These are phyloP conservation scores for Penicillium crystallinum DNA, from an alignment of 495 filamentous ascomycete genomes.

Conservation along the genomic window DNA sequence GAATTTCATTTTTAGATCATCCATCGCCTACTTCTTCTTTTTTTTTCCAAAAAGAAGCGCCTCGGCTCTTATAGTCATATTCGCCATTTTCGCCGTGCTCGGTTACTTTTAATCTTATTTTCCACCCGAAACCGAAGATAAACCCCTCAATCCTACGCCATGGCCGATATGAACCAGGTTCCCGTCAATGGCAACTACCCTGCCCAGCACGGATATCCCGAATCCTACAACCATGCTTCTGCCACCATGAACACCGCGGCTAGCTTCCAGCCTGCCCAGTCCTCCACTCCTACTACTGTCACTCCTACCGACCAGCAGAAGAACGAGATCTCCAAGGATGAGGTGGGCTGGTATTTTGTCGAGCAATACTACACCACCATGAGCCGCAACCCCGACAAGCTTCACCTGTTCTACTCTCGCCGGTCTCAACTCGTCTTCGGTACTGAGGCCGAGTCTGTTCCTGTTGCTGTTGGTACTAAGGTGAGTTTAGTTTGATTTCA, in stretches of 20 bases:
- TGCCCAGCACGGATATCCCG: slow-evolving; percentile 38
- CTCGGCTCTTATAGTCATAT: neutral
- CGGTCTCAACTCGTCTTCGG: slow-evolving; percentile 78
- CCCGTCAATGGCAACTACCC: slow-evolving; percentile 45
- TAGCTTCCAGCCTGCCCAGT: slow-evolving; percentile 44
- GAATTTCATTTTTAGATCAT: slow-evolving; percentile 13
- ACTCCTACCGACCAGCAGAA: slow-evolving; percentile 38
- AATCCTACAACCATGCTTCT: slow-evolving; percentile 35
- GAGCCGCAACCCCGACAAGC: slow-evolving; percentile 87
- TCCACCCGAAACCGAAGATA: slow-evolving; percentile 9
- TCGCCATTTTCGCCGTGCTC: slow-evolving; percentile 8
- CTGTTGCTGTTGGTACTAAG: slow-evolving; percentile 76
- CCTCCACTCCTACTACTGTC: slow-evolving; percentile 39
- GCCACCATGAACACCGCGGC: slow-evolving; percentile 33
- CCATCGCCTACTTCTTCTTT: neutral
- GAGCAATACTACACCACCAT: slow-evolving; percentile 98
- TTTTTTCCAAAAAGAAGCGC: neutral
- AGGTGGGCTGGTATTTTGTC: slow-evolving; percentile 98
- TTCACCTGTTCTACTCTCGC: slow-evolving; percentile 84
- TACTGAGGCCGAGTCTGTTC: slow-evolving; percentile 78
- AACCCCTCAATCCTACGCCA: slow-evolving; percentile 21
- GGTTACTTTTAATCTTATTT: slow-evolving; percentile 19
- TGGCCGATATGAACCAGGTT: slow-evolving; percentile 42
- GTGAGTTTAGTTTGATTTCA: slow-evolving; percentile 53
- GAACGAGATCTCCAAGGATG: slow-evolving; percentile 62